A percentile compares a stretch with the other conserved stretches of the same genome.
Evolutionary conservation across 805 yeast species (phyloP).

Genomic region (Pichia kluyveri): DNA sequence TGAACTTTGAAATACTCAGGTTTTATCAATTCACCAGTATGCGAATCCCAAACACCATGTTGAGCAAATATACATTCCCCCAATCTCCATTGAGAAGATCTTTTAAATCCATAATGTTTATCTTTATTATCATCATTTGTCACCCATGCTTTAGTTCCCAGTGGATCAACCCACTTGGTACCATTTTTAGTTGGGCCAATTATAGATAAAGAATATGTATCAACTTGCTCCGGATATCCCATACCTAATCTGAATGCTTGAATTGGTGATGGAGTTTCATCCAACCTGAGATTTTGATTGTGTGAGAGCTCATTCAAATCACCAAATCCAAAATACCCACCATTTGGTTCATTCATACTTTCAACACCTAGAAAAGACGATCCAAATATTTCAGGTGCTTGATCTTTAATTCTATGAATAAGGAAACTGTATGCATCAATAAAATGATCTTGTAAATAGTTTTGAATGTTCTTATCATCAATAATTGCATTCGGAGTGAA

Average conservation of each 20-base stretch:
- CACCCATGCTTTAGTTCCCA: conserved; percentile 66
- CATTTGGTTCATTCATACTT: conserved; percentile 76
- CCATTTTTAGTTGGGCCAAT: conserved; percentile 72
- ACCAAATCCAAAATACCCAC: conserved; percentile 60
- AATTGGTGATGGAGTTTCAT: conserved; percentile 75
- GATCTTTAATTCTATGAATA: conserved; percentile 30
- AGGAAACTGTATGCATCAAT: conserved; percentile 43
- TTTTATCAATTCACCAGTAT: conserved; percentile 29
- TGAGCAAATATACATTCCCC: conserved; percentile 78
- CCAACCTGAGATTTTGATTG: conserved; percentile 59
- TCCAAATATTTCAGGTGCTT: conserved; percentile 37
- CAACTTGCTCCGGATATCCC: conserved; percentile 66
- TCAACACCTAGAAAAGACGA: conserved; percentile 67
- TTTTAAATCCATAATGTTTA: conserved; percentile 57
- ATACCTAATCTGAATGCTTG: conserved; percentile 69
- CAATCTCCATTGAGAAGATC: conserved; percentile 55
- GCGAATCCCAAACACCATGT: conserved; percentile 65
- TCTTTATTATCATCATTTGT: conserved; percentile 41
- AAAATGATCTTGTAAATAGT: conserved; percentile 60
- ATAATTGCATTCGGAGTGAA: conserved; percentile 72
- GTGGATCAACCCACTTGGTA: conserved; percentile 48
- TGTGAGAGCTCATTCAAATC: conserved; percentile 49
- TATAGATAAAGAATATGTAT: conserved; percentile 56
- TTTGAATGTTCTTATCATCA: conserved; percentile 70
- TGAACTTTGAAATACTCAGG: conserved; percentile 44